Evolutionary conservation across 306 rosid species (phyloP), one percentile per base, ranked within the genome.

Genomic region (Trifolium pratense): DNA sequence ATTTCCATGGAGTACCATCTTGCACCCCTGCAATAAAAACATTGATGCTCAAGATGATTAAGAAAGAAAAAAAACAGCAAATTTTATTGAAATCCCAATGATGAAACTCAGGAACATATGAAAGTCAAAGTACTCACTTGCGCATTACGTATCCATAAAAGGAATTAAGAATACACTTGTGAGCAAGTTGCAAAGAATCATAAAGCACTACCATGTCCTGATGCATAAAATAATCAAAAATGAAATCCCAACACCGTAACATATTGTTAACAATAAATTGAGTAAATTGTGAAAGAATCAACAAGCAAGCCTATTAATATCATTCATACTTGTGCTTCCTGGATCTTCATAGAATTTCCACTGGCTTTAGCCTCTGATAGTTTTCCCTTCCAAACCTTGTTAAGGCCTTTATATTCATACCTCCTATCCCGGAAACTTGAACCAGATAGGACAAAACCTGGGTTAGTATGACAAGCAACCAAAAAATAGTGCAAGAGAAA

Each of bases 1-100:
- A 94, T 94, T 91, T 94, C 98, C 98, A 94, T 94, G 26, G 98
- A 94, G 77, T 94, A 94, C 98, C 98, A 94, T 87, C 98, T 86
- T 59, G 98, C 98, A 64, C 98, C 98, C 87, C 98, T 94, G 78
- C 68, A 58, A 75, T 70, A 78, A 25, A 78, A 74, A 73, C 61
- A 80, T 67, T n/a, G 61, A 85, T 37, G 59, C 72, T 75, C 45
- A 32, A 76, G 34, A 42, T 76, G 48, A 70, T 59, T 49, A 59
- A 42, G 60, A 73, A 72, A 74, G 23, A 72, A 74, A 29, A 81
- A 58, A 68, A 75, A 67, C 52, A 75, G 73, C 32, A 64, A 64
- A 58, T 61, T 20, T 59, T 29, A 65, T 34, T 68, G 42, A 48
- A 79, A 66, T 60, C 57, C 32, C 72, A 39, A 65, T 20, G 6